phyloP scores from a whole-genome alignment of 352 stramenopile species.

The Globisporangium abappressorium region DNA sequence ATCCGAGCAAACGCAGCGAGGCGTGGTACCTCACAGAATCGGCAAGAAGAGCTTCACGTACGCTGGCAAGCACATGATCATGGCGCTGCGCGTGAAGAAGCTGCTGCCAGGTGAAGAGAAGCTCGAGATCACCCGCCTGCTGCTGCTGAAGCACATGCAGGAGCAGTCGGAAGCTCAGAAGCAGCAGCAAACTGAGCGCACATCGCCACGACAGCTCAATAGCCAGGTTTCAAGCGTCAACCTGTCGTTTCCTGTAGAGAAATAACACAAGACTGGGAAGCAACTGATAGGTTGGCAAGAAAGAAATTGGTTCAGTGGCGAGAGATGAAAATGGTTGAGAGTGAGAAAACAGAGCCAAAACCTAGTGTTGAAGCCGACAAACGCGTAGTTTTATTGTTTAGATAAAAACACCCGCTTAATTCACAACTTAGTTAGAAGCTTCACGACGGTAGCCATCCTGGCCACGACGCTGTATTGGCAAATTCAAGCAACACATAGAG shows the following conservation, averaged over 20 bases:
- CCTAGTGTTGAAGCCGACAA: constrained; percentile 47
- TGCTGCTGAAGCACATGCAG: constrained; percentile 34
- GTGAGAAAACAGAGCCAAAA: neutral
- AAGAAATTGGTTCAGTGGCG: neutral
- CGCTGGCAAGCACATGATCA: constrained; percentile 66
- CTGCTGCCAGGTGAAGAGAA: constrained; percentile 44
- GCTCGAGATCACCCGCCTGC: constrained; percentile 45
- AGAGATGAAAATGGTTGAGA: neutral
- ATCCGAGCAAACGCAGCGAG: neutral
- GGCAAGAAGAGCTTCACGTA: constrained; percentile 40
- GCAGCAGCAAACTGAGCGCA: neutral
- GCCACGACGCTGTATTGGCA: constrained; percentile 47
- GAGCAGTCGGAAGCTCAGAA: neutral
- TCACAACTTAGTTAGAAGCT: constrained; percentile 72
- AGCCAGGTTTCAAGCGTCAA: constrained; percentile 3
- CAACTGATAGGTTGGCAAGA: neutral
- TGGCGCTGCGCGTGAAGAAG: constrained; percentile 59
- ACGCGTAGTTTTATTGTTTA: constrained; percentile 73
- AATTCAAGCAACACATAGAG: constrained; percentile 1
- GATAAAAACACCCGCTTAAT: constrained; percentile 42
- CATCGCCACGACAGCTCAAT: neutral
- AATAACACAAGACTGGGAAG: neutral
- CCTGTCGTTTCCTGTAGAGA: constrained; percentile 4
- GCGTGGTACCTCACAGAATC: neutral
- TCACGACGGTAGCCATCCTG: constrained; percentile 88